These are phyloP conservation scores for Hymenoscyphus fraxineus DNA, from an alignment of 2,329 filamentous ascomycete genomes.

Conservation along the genomic window DNA sequence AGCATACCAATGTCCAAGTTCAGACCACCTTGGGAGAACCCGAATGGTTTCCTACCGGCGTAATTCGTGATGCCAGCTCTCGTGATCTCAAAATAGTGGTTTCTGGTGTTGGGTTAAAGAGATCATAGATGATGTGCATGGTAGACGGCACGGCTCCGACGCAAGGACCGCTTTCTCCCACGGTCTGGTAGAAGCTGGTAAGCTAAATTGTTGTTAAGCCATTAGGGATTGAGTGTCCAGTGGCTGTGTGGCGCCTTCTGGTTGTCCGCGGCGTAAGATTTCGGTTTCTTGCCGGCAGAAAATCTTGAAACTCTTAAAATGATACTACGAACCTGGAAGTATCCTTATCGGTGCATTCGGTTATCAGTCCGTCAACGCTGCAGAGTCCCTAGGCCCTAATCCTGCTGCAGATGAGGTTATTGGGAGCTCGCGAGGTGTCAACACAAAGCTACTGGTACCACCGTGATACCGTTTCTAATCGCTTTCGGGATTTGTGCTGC, in stretches of 20 bases:
- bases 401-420: slow-evolving; percentile 13
- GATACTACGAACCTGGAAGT: slow-evolving; percentile 4
- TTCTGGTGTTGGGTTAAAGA: background rate
- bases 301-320: slow-evolving; percentile 26
- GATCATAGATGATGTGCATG: slow-evolving; percentile 25
- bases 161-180: slow-evolving; percentile 18
- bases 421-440: background rate
- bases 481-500: slow-evolving; percentile 9
- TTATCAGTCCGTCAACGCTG: slow-evolving; percentile 22
- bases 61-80: background rate
- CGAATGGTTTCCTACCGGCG: background rate
- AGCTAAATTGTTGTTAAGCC: slow-evolving; percentile 4
- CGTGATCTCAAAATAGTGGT: background rate
- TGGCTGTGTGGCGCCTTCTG: slow-evolving; percentile 10
- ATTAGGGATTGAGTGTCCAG: slow-evolving; percentile 8
- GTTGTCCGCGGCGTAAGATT: slow-evolving; percentile 13
- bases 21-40: background rate
- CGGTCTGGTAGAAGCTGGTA: slow-evolving; percentile 9
- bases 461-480: slow-evolving; percentile 10
- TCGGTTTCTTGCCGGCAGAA: slow-evolving; percentile 11
- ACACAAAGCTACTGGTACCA: background rate
- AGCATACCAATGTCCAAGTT: background rate
- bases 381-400: slow-evolving; percentile 20
- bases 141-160: slow-evolving; percentile 9
- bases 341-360: slow-evolving; percentile 24